Evolutionary conservation across 805 yeast species (phyloP), one percentile per base, ranked within the genome.

Genomic region (Spathaspora sp.): DNA sequence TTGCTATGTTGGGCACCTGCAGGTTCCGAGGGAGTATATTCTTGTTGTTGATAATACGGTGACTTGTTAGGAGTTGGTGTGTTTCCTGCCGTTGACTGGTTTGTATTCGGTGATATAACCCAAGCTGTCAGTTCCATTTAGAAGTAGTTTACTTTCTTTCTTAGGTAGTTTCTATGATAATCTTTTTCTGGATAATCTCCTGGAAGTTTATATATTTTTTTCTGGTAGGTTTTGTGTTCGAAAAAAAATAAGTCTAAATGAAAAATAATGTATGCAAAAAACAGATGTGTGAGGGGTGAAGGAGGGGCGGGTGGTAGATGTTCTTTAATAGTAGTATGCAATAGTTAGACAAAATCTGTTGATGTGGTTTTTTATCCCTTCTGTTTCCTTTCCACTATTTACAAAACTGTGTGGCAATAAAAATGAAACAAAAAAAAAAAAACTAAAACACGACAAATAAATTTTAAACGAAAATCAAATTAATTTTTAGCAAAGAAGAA

Each of bases 101-200:
- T 29, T 28, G 42, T 40, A 42, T 51, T 48, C 14, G 56, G 53
- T 26, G 56, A 53, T 18, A 53, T 47, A 12, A 38, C 52, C 56
- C 56, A 53, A 38, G 47, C 50, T 20, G 50, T 42, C 54, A 42
- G 54, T 12, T 53, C 56, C 56, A 53, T 53, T n/a, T n/a, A 18
- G 44, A 19, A 3, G 44, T 35, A 35, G 32, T 29, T 10, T 29
- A 7, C 12, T 10, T n/a, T 42, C 32, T 11, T 17, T 42, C 31
- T 10, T 46, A 19, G 42, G 44, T 45, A 35, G 14, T 35, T n/a
- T 35, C n/a, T 35, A 6, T 35, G 16, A 23, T 23, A n/a, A 23
- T 35, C 18, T 35, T 35, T n/a, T 7, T 35, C 18, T 35, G 16
- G 3, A 12, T 35, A 14, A 14, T 3, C 17, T n/a, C 40, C 17